Percentiles rank a stretch among this genome's conserved stretches.
phyloP scores from a whole-genome alignment of 305 asterid genomes.

The Fraxinus dipetala region DNA sequence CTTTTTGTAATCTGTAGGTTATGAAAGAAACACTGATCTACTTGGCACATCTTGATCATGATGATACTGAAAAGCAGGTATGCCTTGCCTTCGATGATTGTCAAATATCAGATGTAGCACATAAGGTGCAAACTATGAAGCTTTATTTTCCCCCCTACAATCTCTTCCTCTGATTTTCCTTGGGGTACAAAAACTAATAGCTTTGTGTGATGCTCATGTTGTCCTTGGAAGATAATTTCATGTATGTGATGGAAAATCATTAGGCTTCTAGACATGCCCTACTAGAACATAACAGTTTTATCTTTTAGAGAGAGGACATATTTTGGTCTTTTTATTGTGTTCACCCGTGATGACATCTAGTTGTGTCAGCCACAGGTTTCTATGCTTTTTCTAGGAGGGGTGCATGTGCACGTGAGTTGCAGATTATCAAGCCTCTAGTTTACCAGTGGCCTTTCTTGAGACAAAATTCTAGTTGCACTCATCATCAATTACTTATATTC shows the following conservation, averaged over 20 bases:
- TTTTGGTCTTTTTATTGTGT: not conserved
- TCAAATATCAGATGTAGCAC: not conserved
- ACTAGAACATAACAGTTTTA: not conserved
- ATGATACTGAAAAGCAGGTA: constrained; percentile 99
- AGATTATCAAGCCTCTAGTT: not conserved
- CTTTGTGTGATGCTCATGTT: not conserved
- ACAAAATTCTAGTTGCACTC: not conserved
- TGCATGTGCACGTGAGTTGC: not conserved
- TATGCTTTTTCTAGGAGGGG: not conserved
- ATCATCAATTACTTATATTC: not conserved
- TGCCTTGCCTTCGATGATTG: not conserved
- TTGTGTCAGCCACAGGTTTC: not conserved
- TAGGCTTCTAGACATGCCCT: not conserved
- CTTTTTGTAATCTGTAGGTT: constrained; percentile 50
- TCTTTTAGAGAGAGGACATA: not conserved
- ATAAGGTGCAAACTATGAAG: not conserved
- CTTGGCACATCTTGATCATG: constrained; percentile 96
- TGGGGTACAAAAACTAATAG: not conserved
- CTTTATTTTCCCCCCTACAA: not conserved
- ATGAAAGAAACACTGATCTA: constrained; percentile 97
- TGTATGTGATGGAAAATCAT: constrained; percentile 1
- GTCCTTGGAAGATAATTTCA: not conserved
- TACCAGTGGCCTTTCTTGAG: not conserved
- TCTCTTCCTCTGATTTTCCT: not conserved
- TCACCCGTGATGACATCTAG: not conserved